Conservation (phyloP, 2,329 filamentous ascomycete species). For the Aspergillus unguis region DNA sequence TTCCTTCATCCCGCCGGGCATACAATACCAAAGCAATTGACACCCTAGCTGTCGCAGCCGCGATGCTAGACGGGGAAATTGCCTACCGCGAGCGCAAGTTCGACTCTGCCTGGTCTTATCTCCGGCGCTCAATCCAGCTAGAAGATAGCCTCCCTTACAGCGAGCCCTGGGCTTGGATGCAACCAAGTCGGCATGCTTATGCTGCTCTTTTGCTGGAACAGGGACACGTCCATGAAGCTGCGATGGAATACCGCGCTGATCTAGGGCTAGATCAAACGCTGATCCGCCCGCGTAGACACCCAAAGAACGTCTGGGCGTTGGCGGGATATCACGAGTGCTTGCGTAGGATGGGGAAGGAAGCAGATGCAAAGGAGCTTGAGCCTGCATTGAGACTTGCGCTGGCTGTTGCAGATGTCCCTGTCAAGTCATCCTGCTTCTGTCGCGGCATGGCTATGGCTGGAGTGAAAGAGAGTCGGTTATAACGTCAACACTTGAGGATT, state of each 20-base stretch:
- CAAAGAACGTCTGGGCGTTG: conserved; percentile 71
- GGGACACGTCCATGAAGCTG: conserved; percentile 54
- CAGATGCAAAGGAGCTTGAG: conserved; percentile 48
- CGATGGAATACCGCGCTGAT: conserved; percentile 58
- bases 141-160: conserved; percentile 66
- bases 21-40: conserved; percentile 66
- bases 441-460: conserved; percentile 5
- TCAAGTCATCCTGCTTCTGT: conserved; percentile 61
- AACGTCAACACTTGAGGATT: too few relatives aligned
- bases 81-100: conserved; percentile 63
- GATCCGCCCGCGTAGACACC: conserved; percentile 63
- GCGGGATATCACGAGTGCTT: conserved; percentile 72
- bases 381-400: conserved; percentile 52
- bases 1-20: conserved; percentile 60
- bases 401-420: conserved; percentile 58
- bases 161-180: conserved; percentile 79
- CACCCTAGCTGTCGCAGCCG: conserved; percentile 59
- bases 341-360: conserved; percentile 48
- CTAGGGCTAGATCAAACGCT: conserved; percentile 58
- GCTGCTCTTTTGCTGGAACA: conserved; percentile 68
- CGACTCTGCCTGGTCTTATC: conserved; percentile 56
- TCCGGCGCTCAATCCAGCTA: conserved; percentile 56
- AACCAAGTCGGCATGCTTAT: conserved; percentile 67
- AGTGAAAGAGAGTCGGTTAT: neutral
- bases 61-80: conserved; percentile 71